Base-by-base conservation (phyloP, 2,329 filamentous ascomycete species). In the Exophiala spinifera region DNA sequence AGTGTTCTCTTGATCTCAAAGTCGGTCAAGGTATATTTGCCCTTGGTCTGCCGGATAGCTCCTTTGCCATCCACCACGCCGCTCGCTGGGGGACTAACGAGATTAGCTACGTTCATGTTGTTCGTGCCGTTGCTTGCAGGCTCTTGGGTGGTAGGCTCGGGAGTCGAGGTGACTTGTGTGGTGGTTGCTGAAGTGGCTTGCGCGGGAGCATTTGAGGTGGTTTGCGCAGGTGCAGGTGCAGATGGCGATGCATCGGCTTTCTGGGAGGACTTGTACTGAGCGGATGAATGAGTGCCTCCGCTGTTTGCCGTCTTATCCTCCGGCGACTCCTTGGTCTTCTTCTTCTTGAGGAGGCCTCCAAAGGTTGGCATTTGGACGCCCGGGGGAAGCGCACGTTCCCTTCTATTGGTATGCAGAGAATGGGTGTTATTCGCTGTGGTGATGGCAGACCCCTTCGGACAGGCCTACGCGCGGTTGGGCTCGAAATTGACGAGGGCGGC, bases 341-440 rank as follows among this genome's bases (percentile, higher is more conserved):
- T 96, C 84, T 96, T 97, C 83, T 96, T 96, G 72, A 97, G 84
- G 71, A 96, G 91, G 50, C 71, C 72, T 74, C 90, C 90, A 79
- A 96, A 83, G 74, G 84, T 89, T 85, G 91, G 94, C 94, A 99
- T 97, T 74, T 56, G 51, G 55, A 49, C 48, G 49, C 34, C 44
- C 51, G 46, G 46, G 52, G 55, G 55, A 56, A 56, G 60, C 55
- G 60, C 60, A 56, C 55, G 52, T 60, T 58, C 60, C 60, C 47
- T 36, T 15, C 21, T 46, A 39, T 31, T 55, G 52, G 55, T 56
- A 60, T 57, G 46, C 45, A 49, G 60, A 56, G 42, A 56, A 57
- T 31, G 48, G 46, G 47, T 23, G 37, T 44, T 42, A 40, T 55
- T 39, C 23, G 19, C 21, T 50, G 33, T 28, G 23, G 52, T 55